Conservation (phyloP, 2,329 filamentous ascomycete genomes). For the Trichoderma afroharzianum region DNA sequence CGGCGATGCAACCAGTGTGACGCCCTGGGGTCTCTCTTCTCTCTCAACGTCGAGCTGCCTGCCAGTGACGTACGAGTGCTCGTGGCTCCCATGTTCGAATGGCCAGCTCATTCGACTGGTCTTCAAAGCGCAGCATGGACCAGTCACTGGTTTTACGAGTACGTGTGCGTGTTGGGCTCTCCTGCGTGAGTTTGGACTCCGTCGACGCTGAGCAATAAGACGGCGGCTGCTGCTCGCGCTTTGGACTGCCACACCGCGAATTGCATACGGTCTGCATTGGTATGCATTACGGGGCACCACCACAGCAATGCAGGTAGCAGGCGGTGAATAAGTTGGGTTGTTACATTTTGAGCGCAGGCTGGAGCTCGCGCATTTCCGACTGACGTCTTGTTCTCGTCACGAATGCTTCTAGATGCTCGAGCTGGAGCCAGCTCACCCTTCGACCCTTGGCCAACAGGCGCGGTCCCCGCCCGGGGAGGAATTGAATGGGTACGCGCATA, state of each 20-base stretch:
- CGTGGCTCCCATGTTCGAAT: constrained; percentile 1
- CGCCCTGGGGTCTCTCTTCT: not conserved
- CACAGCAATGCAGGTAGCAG: constrained; percentile 11
- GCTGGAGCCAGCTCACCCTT: constrained; percentile 13
- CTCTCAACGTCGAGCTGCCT: not conserved
- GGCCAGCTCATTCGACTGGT: not conserved
- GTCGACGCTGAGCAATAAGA: not conserved
- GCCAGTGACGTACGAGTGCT: not conserved
- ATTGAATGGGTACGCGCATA: not conserved
- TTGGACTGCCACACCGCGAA: constrained; percentile 8
- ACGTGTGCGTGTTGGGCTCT: not conserved
- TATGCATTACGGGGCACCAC: constrained; percentile 9
- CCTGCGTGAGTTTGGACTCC: not conserved
- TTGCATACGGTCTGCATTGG: constrained; percentile 12
- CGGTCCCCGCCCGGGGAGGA: not conserved
- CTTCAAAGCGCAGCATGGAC: not conserved
- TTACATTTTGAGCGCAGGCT: not conserved
- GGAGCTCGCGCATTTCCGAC: constrained; percentile 2
- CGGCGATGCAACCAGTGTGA: not conserved
- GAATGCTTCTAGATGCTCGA: constrained; percentile 15
- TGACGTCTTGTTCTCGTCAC: constrained; percentile 14
- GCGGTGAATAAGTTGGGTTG: constrained; percentile 10
- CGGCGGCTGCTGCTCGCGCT: not conserved
- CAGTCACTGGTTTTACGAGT: not conserved
- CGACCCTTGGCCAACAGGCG: not conserved